Base-by-base conservation (phyloP, 148 eudicot species). In the Linanthus parryae region DNA sequence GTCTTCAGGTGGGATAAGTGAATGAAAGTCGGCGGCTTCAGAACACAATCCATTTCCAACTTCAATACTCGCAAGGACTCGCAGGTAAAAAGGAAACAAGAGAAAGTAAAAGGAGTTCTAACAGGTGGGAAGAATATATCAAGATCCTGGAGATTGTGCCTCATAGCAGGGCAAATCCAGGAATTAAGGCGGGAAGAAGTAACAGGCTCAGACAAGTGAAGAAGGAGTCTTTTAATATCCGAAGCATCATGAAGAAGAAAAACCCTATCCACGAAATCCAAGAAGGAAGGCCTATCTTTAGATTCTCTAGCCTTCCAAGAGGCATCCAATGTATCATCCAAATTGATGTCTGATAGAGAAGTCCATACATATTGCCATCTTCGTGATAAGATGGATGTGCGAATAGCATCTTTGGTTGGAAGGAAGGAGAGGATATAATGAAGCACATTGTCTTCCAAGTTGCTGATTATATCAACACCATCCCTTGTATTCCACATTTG, bases 311-410 rank as follows among this genome's bases (percentile, higher is more conserved):
- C n/a, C n/a, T n/a, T n/a, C n/a, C n/a, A n/a, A n/a, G n/a, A n/a
- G n/a, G n/a, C n/a, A n/a, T n/a, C n/a, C n/a, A n/a, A n/a, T n/a
- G n/a, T n/a, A n/a, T n/a, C 20, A 8, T 15, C 23, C 54, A 29
- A 27, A 28, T 35, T n/a, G 8, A 37, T 35, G 31, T 36, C 10
- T 1, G 55, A 7, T 12, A 54, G 24, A 17, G 47, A 54, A 23
- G 58, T 39, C 58, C 58, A 39, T 40, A 55, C 5, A 28, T 55
- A 53, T 23, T 24, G 28, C 43, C 57, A 53, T 22, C 30, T 52
- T n/a, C 12, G 12, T n/a, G 30, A 52, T 51, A 51, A 51, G n/a
- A 54, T 31, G 18, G 29, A 45, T 45, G 49, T 45, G 20, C 12
- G 3, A 19, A 47, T 27, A 3, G 52, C 52, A 47, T 47, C 34